Evolutionary conservation across 2,329 filamentous ascomycete species (phyloP).

Genomic region (Colletotrichum cereale): DNA sequence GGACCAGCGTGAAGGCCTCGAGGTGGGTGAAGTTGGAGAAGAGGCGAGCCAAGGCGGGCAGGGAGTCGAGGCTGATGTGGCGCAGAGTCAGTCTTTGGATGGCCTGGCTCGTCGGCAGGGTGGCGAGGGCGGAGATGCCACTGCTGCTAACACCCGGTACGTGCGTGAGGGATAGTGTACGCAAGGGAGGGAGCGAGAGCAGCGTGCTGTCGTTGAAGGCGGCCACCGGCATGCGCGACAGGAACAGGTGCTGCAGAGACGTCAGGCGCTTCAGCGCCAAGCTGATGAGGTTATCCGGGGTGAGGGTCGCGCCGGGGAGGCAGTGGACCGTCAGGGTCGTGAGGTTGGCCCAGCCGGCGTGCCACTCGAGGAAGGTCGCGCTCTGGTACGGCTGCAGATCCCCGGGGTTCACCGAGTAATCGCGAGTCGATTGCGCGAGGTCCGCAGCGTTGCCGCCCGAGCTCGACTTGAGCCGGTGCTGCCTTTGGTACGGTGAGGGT

Average conservation of each 20-base stretch:
- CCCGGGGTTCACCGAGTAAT: conserved; percentile 46
- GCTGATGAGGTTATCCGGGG: conserved; percentile 64
- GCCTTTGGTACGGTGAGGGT: conserved; percentile 51
- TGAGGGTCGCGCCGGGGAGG: conserved; percentile 65
- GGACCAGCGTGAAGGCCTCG: conserved; percentile 65
- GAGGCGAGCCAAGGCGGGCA: conserved; percentile 70
- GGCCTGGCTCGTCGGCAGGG: conserved; percentile 58
- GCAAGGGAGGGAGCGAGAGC: conserved; percentile 65
- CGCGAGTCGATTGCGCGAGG: conserved; percentile 14
- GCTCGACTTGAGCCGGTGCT: conserved; percentile 47
- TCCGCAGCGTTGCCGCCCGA: conserved; percentile 14
- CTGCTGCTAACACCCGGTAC: conserved; percentile 67
- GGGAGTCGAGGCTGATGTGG: conserved; percentile 67
- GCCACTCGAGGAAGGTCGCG: conserved; percentile 62
- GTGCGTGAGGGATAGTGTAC: conserved; percentile 67
- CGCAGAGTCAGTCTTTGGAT: conserved; percentile 66
- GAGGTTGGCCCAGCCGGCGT: conserved; percentile 68
- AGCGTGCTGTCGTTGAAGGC: conserved; percentile 70
- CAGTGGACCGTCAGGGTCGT: conserved; percentile 70
- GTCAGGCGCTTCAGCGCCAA: conserved; percentile 65
- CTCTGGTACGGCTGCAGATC: conserved; percentile 58
- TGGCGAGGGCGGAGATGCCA: conserved; percentile 70
- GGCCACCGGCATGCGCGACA: conserved; percentile 68
- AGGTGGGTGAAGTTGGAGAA: conserved; percentile 67
- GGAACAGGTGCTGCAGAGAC: conserved; percentile 68